phyloP scores from a whole-genome alignment of 2,329 filamentous ascomycete genomes.

The Fusarium sp. region DNA sequence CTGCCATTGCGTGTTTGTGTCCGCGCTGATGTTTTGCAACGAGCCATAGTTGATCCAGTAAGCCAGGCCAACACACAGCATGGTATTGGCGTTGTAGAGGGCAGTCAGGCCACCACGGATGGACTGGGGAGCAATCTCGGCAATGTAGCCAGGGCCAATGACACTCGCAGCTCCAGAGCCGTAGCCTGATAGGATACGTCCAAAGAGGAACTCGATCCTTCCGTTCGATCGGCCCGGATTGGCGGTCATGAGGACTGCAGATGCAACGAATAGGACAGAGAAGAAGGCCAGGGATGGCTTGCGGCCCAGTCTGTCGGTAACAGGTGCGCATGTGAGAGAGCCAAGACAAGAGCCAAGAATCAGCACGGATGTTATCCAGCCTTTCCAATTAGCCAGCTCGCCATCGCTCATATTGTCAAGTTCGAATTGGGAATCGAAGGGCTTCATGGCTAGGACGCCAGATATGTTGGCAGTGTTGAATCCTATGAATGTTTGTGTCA shows the following conservation, averaged over 20 bases:
- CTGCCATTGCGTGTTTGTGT: conserved; percentile 2
- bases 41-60: conserved; percentile 24
- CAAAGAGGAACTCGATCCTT: conserved; percentile 8
- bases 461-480: conserved; percentile 23
- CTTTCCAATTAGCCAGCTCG: conserved; percentile 10
- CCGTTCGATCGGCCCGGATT: conserved; percentile 3
- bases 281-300: conserved; percentile 10
- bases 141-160: conserved; percentile 9
- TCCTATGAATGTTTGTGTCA: not conserved
- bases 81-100: conserved; percentile 18
- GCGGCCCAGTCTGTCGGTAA: conserved; percentile 10
- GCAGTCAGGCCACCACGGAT: conserved; percentile 13
- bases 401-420: not conserved
- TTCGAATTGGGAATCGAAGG: conserved; percentile 10
- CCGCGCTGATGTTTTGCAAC: conserved; percentile 1
- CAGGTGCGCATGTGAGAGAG: conserved; percentile 12
- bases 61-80: conserved; percentile 15
- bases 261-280: conserved; percentile 5
- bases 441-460: conserved; percentile 14
- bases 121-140: conserved; percentile 14
- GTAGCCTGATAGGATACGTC: conserved; percentile 8
- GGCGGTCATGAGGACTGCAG: conserved; percentile 10
- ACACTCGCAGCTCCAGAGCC: conserved; percentile 19
- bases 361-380: conserved; percentile 15
- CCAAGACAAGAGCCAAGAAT: conserved; percentile 14